Evolutionary conservation across 1,139 yeast species (phyloP).

Genomic region (Lodderomyces oxycetoniae): DNA sequence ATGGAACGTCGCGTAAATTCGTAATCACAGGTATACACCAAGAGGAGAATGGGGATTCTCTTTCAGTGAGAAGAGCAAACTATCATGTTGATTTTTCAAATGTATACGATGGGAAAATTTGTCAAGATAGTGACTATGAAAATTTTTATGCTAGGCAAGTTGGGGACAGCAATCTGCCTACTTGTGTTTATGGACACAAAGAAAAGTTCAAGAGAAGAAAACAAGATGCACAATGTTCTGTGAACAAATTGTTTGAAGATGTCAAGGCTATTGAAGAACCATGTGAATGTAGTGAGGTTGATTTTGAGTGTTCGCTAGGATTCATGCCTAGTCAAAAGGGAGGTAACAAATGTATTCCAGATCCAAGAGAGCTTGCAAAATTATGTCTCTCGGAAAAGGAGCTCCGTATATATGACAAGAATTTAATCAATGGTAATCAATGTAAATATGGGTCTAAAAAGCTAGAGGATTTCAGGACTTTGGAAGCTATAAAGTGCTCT

Average conservation of each 20-base stretch:
- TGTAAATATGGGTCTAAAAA: conserved; percentile 33
- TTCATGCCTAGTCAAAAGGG: conserved; percentile 38
- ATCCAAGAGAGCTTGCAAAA: conserved; percentile 25
- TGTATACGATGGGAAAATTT: conserved; percentile 51
- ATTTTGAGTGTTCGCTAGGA: conserved; percentile 71
- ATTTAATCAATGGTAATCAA: conserved; percentile 45
- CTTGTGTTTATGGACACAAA: conserved; percentile 70
- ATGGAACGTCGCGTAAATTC: conserved; percentile 65
- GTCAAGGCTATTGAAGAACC: conserved; percentile 50
- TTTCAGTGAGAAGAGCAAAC: neutral
- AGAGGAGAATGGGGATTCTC: neutral
- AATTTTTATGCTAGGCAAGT: conserved; percentile 56
- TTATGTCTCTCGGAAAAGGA: conserved; percentile 24
- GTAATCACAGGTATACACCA: conserved; percentile 42
- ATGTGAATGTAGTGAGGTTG: conserved; percentile 62
- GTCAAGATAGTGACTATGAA: conserved; percentile 59
- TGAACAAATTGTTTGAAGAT: conserved; percentile 57
- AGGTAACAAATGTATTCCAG: conserved; percentile 52
- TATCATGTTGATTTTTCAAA: conserved; percentile 59
- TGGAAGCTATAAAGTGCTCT: conserved; percentile 28
- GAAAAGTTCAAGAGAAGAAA: conserved; percentile 69
- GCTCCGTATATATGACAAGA: conserved; percentile 33
- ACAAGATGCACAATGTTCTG: conserved; percentile 62
- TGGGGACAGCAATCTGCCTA: conserved; percentile 39
- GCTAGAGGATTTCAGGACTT: conserved; percentile 22